These are phyloP conservation scores for Fabrea salina DNA, from an alignment of 169 alveolate genomes.

Conservation along the genomic window DNA sequence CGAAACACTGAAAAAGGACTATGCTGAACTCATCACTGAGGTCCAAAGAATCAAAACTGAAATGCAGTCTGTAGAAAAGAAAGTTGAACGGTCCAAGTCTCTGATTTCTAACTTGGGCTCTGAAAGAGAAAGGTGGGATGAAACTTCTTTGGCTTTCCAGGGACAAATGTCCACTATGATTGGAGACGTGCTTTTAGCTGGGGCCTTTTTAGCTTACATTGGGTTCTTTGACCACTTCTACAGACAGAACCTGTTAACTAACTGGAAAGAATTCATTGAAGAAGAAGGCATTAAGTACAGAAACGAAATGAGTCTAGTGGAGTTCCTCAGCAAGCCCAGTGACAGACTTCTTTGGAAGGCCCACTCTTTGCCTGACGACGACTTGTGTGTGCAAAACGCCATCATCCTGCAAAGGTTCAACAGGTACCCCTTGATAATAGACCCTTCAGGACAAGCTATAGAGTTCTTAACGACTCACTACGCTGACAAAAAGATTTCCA, in stretches of 20 bases:
- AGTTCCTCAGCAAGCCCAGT: conserved; percentile 93
- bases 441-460: conserved; percentile 94
- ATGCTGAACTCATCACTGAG: conserved; percentile 92
- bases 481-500: conserved; percentile 82
- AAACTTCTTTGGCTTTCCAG: conserved; percentile 76
- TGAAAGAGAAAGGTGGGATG: conserved; percentile 94
- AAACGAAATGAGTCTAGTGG: conserved; percentile 88
- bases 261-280: conserved; percentile 64
- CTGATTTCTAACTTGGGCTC: conserved; percentile 82
- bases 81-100: conserved; percentile 89
- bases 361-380: conserved; percentile 94
- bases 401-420: conserved; percentile 77
- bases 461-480: conserved; percentile 71
- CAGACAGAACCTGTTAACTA: conserved; percentile 55
- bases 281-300: conserved; percentile 68
- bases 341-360: conserved; percentile 93
- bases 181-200: conserved; percentile 95
- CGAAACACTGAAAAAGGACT: conserved; percentile 89
- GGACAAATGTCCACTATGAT: conserved; percentile 80
- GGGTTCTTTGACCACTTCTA: conserved; percentile 93
- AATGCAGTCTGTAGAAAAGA: conserved; percentile 89
- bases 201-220: conserved; percentile 92
- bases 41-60: conserved; percentile 90
- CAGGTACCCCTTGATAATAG: conserved; percentile 94
- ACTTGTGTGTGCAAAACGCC: conserved; percentile 95